Evolutionary conservation across 345 rosid genomes (phyloP), one percentile per base, ranked within the genome.

Genomic region (Eucalyptus camaldulensis): DNA sequence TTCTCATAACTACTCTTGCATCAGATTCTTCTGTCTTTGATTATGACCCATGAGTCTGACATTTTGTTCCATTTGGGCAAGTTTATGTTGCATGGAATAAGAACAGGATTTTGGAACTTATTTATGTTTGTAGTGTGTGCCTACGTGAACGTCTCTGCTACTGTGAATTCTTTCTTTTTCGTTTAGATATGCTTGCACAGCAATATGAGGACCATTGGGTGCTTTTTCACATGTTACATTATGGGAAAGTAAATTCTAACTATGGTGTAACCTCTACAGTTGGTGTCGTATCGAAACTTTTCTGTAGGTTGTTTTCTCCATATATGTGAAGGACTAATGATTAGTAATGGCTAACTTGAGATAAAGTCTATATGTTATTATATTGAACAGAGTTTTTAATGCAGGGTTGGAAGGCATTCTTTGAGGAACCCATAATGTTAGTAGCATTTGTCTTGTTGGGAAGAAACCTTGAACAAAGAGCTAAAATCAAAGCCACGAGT

Each of bases 321-420:
- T 76, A 76, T 11, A 40, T 40, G 47, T 37, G 47, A 37, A 21
- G 47, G 47, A 76, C 83, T 76, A 76, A 76, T 40, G 1, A 2
- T 76, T 76, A 37, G 83, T 40, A 33, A 72, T 40, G 83, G 85
- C 47, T 76, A 76, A 76, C 47, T 76, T 76, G 85, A 22, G 85
- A 40, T 21, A 22, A 76, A 40, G 47, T 40, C 47, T 40, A 1
- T 72, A 72, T 40, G 45, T 40, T 76, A 40, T 76, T 76, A 76
- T 37, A 19, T 37, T 76, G 25, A 76, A 40, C 85, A 40, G 13
- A 76, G 25, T 37, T 50, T 49, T 86, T 22, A 33, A 45, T 91
- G 88, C 97, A 96, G 99, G 99, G 99, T 53, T 97, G 99, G 99
- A 97, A 95, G 93, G 94, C 97, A 51, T 97, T 97, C 92, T 96